Evolutionary conservation across 495 filamentous ascomycete species (phyloP), one percentile per base, ranked within the genome.

Genomic region (Endocarpon pusillum): DNA sequence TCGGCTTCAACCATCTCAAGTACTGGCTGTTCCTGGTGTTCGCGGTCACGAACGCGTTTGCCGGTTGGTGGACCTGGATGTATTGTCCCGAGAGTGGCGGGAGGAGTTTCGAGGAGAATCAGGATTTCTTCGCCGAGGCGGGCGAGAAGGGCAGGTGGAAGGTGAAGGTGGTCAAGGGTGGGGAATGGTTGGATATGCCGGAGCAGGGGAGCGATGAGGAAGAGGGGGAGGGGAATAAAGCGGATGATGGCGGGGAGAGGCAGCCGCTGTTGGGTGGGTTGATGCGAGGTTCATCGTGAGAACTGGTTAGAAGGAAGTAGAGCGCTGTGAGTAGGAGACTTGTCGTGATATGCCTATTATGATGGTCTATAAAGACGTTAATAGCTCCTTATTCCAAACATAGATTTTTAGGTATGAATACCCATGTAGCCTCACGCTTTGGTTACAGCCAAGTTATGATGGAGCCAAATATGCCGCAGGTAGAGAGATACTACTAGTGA

Each of bases 11-110:
- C 42, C 63, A 67, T 27, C 42, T 70, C 24, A 58, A 57, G 4
- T 67, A 61, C 45, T 67, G 56, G 57, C 47, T 71, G 14, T 73
- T 73, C 52, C 37, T 69, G 1, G 53, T 69, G 11, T 70, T 73
- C 38, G 54, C 53, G 1, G 45, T 40, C 7, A 72, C 66, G 3
- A 73, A 73, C 37, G 34, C 47, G 1, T 54, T 72, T 27, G 68
- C 66, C 2, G 68, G 62, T 1, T 49, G 54, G 43, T 62, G 56
- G 54, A 69, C 66, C 0, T 71, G 52, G 51, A 36, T 52, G 0
- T 71, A 64, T 37, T 48, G 44, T 6, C 66, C 66, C 12, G 68
- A 73, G 43, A 66, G 50, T 16, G 67, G 67, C 1, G 62, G 61
- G 16, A 40, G 67, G 25, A 59, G 53, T 27, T 71, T 71, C 34